These are phyloP conservation scores for Dimocarpus longan DNA, from an alignment of 345 rosid species.

Conservation along the genomic window DNA sequence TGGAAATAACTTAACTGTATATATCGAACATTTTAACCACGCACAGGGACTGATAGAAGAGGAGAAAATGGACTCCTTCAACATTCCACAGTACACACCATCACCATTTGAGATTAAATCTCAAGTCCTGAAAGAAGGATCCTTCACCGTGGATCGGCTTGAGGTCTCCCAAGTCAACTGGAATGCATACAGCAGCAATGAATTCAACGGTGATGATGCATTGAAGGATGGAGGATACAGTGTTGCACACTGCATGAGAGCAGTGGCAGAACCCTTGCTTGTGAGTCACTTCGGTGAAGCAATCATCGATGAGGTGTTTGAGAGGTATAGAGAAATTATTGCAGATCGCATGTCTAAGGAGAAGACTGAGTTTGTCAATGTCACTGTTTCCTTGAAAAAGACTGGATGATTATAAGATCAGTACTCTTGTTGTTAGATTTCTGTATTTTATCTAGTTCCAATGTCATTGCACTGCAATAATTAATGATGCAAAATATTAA, in stretches of 20 bases:
- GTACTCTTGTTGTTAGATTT: too few relatives aligned
- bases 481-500: too few relatives aligned
- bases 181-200: slow-evolving; percentile 25
- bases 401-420: background rate
- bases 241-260: slow-evolving; percentile 50
- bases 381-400: slow-evolving; percentile 34
- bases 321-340: slow-evolving; percentile 32
- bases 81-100: slow-evolving; percentile 55
- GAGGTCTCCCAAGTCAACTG: slow-evolving; percentile 45
- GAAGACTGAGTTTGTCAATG: slow-evolving; percentile 38
- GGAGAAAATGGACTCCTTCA: slow-evolving; percentile 46
- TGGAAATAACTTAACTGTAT: too few relatives aligned
- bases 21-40: background rate
- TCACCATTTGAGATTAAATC: slow-evolving; percentile 46
- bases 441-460: too few relatives aligned
- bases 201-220: background rate
- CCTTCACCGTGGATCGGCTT: slow-evolving; percentile 37
- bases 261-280: slow-evolving; percentile 62
- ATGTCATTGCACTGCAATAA: too few relatives aligned
- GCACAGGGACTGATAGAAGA: slow-evolving; percentile 51
- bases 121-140: slow-evolving; percentile 43
- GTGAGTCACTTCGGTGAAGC: slow-evolving; percentile 48
- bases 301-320: slow-evolving; percentile 40
- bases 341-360: slow-evolving; percentile 40
- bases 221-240: slow-evolving; percentile 32